phyloP scores from a whole-genome alignment of 352 stramenopile species.

The Phytophthora nicotianae region DNA sequence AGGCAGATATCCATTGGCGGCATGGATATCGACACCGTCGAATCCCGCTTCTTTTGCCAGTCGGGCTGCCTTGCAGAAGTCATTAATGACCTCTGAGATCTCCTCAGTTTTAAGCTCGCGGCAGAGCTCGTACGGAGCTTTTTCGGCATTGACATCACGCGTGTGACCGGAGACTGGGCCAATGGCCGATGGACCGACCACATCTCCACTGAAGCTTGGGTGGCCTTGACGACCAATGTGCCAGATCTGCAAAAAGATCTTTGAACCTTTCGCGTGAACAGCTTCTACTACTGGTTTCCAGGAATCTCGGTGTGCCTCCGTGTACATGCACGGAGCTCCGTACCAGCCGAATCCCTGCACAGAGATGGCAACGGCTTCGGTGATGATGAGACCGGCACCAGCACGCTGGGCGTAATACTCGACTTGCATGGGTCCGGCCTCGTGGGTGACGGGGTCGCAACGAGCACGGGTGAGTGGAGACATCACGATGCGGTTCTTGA shows the following conservation, averaged over 20 bases:
- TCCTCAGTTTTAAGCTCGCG: constrained; percentile 69
- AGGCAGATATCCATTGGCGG: constrained; percentile 90
- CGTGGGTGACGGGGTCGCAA: constrained; percentile 29
- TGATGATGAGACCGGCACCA: constrained; percentile 36
- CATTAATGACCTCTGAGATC: constrained; percentile 62
- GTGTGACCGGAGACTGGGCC: constrained; percentile 29
- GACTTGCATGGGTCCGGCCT: constrained; percentile 47
- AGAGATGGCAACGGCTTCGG: constrained; percentile 34
- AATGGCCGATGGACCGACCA: constrained; percentile 53
- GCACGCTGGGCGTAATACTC: constrained; percentile 37
- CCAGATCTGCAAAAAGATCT: constrained; percentile 57
- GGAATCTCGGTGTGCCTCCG: constrained; percentile 38
- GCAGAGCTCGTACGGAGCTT: constrained; percentile 45
- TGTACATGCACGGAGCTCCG: constrained; percentile 54
- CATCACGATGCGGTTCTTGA: constrained; percentile 52
- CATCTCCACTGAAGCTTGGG: constrained; percentile 39
- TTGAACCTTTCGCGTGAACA: constrained; percentile 73
- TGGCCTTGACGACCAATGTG: constrained; percentile 68
- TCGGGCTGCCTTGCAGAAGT: constrained; percentile 66
- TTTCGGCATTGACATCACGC: constrained; percentile 26
- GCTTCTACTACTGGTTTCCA: constrained; percentile 55
- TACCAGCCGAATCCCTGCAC: constrained; percentile 48
- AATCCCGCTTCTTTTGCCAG: constrained; percentile 78
- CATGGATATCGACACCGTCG: constrained; percentile 61
- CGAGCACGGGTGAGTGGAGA: constrained; percentile 38